These are phyloP conservation scores for Trypanosoma platydactyli DNA, from an alignment of 208 protist species.

Conservation along the genomic window DNA sequence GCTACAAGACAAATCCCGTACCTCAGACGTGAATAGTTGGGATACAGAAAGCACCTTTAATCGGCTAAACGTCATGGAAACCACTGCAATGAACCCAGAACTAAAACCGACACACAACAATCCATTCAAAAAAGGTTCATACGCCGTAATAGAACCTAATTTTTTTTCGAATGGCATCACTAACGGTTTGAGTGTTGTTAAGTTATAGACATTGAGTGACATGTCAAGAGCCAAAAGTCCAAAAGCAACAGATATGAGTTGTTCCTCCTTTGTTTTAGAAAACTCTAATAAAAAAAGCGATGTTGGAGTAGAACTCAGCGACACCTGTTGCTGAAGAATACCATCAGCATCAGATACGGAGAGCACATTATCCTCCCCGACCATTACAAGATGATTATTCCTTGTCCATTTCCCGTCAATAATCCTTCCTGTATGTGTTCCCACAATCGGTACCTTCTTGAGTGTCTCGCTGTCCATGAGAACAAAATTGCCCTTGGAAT, in stretches of 20 bases:
- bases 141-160: conserved; percentile 60
- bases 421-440: conserved; percentile 91
- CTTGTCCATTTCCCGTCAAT: conserved; percentile 85
- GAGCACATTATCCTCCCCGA: conserved; percentile 85
- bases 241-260: conserved; percentile 36
- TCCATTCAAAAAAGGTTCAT: conserved; percentile 32
- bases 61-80: conserved; percentile 38
- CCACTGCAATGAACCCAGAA: conserved; percentile 55
- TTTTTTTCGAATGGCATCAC: conserved; percentile 74
- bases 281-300: conserved; percentile 63
- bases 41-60: conserved; percentile 39
- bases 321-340: conserved; percentile 51
- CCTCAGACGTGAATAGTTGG: conserved; percentile 32
- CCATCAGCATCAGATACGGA: conserved; percentile 88
- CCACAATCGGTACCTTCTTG: conserved; percentile 86
- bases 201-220: conserved; percentile 53
- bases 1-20: conserved; percentile 46
- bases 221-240: conserved; percentile 65
- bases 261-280: background rate
- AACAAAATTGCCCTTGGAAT: conserved; percentile 89
- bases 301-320: conserved; percentile 46
- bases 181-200: conserved; percentile 42
- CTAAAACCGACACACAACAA: conserved; percentile 59
- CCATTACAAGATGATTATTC: conserved; percentile 77
- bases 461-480: conserved; percentile 93